phyloP scores from a whole-genome alignment of 257 asterid species.

The Solanum appendiculatum region DNA sequence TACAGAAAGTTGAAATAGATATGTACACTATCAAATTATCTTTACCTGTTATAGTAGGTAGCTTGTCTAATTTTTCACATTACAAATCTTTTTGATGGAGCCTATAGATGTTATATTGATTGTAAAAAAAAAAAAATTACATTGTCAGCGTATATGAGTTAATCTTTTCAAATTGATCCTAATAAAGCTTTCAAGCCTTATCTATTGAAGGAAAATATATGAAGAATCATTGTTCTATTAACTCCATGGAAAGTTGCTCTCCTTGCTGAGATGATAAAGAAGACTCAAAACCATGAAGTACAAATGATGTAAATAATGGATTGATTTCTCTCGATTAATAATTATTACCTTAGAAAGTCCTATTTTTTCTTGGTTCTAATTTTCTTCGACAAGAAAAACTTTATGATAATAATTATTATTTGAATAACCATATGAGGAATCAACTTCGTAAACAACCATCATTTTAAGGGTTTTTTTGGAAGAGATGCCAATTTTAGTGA shows the following conservation, averaged over 20 bases:
- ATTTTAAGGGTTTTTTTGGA: background rate
- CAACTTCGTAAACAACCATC: background rate
- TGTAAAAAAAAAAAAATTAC: background rate
- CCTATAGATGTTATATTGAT: background rate
- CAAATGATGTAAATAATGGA: background rate
- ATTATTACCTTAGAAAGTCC: background rate
- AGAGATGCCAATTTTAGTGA: background rate
- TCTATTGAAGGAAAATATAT: background rate
- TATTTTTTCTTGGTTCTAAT: background rate
- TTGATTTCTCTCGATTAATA: background rate
- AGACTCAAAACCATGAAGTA: background rate
- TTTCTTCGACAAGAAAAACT: background rate
- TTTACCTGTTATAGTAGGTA: background rate
- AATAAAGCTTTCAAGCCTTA: background rate
- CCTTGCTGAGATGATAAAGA: background rate
- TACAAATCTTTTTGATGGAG: background rate
- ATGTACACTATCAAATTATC: background rate
- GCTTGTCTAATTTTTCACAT: background rate
- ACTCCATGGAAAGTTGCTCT: background rate
- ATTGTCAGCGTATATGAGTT: background rate
- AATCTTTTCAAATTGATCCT: background rate
- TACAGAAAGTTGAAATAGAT: background rate
- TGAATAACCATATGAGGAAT: background rate
- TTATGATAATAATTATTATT: background rate
- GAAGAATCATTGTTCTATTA: background rate